Base-by-base conservation (phyloP, 1,284 basidiomycete species). In the Ceratobasidium sp. region DNA sequence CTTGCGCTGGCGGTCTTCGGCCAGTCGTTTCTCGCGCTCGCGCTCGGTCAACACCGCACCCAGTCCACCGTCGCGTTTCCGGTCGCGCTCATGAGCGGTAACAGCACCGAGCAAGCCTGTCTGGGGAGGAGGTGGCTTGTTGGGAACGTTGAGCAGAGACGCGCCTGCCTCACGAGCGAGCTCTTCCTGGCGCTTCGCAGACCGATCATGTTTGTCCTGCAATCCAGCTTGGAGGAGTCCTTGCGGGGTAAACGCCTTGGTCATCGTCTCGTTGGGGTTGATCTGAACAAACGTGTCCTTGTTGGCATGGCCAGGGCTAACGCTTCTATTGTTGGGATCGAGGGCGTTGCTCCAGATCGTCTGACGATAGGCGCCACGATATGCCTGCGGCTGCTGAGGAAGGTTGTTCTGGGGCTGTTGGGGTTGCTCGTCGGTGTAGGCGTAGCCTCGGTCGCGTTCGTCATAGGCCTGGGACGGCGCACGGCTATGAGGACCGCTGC, bases 81-180 rank as follows among this genome's bases (percentile, higher is more conserved):
- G 87, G 75, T 98, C 96, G 72, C 94, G 88, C 82, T 99, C 96
- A 81, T 98, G 95, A 21, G 92, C 94, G 30, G 95, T 95, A 77
- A 99, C 96, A 1, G 96, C 96, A 26, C 97, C 97, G 57, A 99
- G 88, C 44, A 99, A 87, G 46, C 98, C 98, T 43, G 94, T 95
- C 81, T 98, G 95, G 9, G 98, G 97, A 0, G 95, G 95, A 3
- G 95, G 95, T 0, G 96, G 95, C 81, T 98, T 98, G 79, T 91
- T 89, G 4, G 94, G 94, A 23, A 99, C 94, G 79, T 96, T 96
- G 82, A 99, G 91, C 72, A 99, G 86, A 11, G 94, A 93, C 32
- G 89, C 91, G 43, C 98, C 98, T 8, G 86, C 89, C 81, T 96
- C 95, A 55, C 96, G 87, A 6, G 97, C 97, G 14, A 94, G 84